Base-by-base conservation (phyloP, 352 stramenopile genomes). In the Pythium graminicola region DNA sequence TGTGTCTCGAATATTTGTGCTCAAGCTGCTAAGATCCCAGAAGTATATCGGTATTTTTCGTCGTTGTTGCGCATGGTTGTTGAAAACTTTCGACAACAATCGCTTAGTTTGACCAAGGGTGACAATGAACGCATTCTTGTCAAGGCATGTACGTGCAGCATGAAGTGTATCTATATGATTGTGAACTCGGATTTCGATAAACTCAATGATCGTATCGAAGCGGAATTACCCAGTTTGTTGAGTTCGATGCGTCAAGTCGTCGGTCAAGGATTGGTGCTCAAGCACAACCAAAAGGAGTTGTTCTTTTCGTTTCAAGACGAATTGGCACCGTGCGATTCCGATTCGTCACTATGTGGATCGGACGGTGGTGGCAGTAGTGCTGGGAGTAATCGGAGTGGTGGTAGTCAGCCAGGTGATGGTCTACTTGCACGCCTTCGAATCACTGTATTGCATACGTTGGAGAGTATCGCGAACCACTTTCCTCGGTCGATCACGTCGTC, bases 81-180 rank as follows among this genome's bases (percentile, higher is more conserved):
- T 32, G 83, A 94, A 60, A 94, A 94, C 52, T 88, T 92, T 45
- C 73, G 81, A 4, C 79, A 92, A 53, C 83, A 94, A 53, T 67
- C 73, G 22, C 69, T 73, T 6, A 86, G 76, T 35, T 45, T 92
- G 3, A 80, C 66, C 4, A 74, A 73, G 38, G 75, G 73, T 4
- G 62, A 86, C 17, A 79, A 81, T 26, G 78, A 94, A 20, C 73
- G 83, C 26, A 86, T 91, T 24, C 65, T 92, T 4, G 74, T 92
- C 23, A 90, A 89, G 50, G 81, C 81, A 13, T 92, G 81, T 57
- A 89, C 79, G 1, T 87, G 75, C 50, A 94, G 83, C 49, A 83
- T 94, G 70, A 90, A 92, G 63, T 94, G 83, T 62, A 71, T 91
- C 19, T 88, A 81, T 56, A 86, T 80, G 60, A 89, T 94, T 50